These are phyloP conservation scores for Pyropia yezoensis DNA, from an alignment of 23 red algal genomes.

Conservation along the genomic window DNA sequence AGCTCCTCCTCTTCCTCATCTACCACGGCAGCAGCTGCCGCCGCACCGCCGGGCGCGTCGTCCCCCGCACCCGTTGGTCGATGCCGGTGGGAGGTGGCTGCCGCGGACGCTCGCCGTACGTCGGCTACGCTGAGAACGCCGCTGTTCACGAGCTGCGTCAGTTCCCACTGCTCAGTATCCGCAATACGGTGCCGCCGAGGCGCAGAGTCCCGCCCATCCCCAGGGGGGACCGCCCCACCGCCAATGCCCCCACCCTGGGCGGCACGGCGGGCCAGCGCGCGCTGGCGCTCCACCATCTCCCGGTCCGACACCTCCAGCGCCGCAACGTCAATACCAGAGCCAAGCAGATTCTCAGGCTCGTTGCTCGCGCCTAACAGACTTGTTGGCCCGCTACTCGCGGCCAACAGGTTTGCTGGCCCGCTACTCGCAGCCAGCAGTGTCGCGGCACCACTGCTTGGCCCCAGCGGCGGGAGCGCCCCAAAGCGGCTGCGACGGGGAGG, in stretches of 20 bases:
- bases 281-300: slow-evolving; percentile 16
- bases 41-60: slow-evolving; percentile 20
- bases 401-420: too few relatives aligned
- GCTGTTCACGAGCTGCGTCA: slow-evolving; percentile 64
- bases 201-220: slow-evolving; percentile 11
- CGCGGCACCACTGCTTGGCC: neutral
- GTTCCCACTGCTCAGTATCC: slow-evolving; percentile 82
- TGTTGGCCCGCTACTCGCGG: too few relatives aligned
- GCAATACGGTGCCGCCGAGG: slow-evolving; percentile 45
- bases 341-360: slow-evolving; percentile 9
- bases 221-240: slow-evolving; percentile 3
- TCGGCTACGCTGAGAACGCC: slow-evolving; percentile 24
- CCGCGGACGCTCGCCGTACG: slow-evolving; percentile 35
- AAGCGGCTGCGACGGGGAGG: neutral
- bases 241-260: slow-evolving; percentile 16
- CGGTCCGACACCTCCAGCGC: slow-evolving; percentile 14
- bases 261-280: slow-evolving; percentile 18
- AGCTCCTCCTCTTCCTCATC: slow-evolving; percentile 55
- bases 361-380: neutral
- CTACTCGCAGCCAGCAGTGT: neutral
- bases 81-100: slow-evolving; percentile 8
- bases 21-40: slow-evolving; percentile 34
- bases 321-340: slow-evolving; percentile 5
- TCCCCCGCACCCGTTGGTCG: slow-evolving; percentile 12
- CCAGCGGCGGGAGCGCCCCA: neutral